These are phyloP conservation scores for Coemansia sp. DNA, from an alignment of 192 early-diverging fungal genomes.

Conservation along the genomic window DNA sequence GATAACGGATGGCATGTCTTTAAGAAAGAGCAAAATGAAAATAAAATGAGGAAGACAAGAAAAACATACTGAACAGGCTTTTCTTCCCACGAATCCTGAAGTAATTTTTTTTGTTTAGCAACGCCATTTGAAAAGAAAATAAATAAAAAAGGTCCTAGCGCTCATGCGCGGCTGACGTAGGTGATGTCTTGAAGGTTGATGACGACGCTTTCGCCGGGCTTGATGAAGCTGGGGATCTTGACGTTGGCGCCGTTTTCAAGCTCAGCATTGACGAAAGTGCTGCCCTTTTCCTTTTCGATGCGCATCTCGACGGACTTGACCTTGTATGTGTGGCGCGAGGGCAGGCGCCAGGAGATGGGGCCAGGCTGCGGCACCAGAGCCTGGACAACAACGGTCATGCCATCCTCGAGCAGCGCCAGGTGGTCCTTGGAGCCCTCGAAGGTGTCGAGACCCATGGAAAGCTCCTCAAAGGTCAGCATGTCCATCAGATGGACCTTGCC, in stretches of 20 bases:
- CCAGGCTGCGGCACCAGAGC: constrained; percentile 59
- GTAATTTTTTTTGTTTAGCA: too few species aligned
- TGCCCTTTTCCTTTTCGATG: constrained; percentile 65
- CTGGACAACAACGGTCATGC: constrained; percentile 59
- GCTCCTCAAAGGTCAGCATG: constrained; percentile 69
- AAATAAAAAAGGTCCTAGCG: too few species aligned
- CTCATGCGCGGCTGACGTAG: constrained; percentile 62
- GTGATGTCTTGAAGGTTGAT: constrained; percentile 65
- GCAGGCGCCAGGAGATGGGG: constrained; percentile 65
- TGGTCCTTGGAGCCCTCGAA: constrained; percentile 62
- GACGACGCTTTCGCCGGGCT: constrained; percentile 69
- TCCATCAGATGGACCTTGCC: constrained; percentile 66
- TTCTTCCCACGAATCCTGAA: not conserved
- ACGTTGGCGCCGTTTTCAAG: constrained; percentile 67
- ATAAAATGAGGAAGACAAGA: not conserved
- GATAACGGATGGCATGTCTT: constrained; percentile 62
- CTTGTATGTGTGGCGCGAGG: constrained; percentile 57
- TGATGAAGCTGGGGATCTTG: constrained; percentile 80
- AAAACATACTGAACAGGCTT: too few species aligned
- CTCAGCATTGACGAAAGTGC: constrained; percentile 64
- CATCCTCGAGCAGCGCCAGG: constrained; percentile 52
- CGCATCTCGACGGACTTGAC: constrained; percentile 56
- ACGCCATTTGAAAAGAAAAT: too few species aligned
- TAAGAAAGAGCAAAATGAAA: not conserved
- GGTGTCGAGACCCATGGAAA: constrained; percentile 56